phyloP scores from a whole-genome alignment of 257 asterid genomes.

The Rubia yunnanensis region DNA sequence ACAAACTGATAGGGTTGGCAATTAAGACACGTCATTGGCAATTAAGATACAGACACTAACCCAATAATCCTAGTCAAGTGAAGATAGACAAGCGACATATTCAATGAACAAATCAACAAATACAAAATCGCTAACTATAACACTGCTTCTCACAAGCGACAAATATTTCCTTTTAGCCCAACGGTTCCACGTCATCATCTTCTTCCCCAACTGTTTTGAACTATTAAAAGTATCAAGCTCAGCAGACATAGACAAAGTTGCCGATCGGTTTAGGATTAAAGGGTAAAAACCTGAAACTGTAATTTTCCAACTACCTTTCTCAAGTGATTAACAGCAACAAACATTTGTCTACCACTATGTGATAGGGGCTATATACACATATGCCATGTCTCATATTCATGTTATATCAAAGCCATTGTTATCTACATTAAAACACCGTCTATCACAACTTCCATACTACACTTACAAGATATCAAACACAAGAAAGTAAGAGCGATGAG shows the following conservation, averaged over 20 bases:
- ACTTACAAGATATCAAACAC: neutral
- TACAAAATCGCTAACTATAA: neutral
- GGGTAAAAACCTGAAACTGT: neutral
- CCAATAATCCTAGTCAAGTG: constrained; percentile 1
- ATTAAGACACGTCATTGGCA: constrained; percentile 2
- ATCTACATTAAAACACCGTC: neutral
- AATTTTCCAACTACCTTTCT: neutral
- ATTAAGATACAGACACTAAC: neutral
- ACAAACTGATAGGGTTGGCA: neutral
- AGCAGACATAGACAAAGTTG: neutral
- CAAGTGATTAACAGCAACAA: neutral
- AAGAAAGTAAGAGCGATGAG: neutral
- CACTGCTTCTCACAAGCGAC: constrained; percentile 1
- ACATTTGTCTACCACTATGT: neutral
- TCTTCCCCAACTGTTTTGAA: neutral
- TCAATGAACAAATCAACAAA: neutral
- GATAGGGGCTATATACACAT: neutral
- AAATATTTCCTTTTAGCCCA: neutral
- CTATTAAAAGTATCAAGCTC: neutral
- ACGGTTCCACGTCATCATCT: neutral
- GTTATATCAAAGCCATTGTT: neutral
- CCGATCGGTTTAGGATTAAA: neutral
- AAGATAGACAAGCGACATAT: neutral
- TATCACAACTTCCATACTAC: neutral
- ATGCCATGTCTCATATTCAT: neutral